Conservation (phyloP, 2,329 filamentous ascomycete species). For the Byssoonygena ceratinophila region DNA sequence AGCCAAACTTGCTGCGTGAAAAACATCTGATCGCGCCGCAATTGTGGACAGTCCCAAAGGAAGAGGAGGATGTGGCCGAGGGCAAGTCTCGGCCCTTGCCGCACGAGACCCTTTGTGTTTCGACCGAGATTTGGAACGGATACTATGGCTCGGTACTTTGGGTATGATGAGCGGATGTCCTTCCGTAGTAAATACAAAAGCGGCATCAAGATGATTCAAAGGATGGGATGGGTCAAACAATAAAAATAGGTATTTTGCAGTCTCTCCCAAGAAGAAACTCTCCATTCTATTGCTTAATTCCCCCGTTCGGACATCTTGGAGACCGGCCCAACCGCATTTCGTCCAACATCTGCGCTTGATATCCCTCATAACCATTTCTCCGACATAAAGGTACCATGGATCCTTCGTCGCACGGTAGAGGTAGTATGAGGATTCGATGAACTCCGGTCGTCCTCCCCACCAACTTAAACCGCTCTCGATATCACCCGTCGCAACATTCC, state of each 20-base stretch:
- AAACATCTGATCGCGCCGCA: slow-evolving; percentile 69
- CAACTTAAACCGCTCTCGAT: slow-evolving; percentile 81
- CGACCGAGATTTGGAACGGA: slow-evolving; percentile 19
- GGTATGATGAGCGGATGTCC: slow-evolving; percentile 87
- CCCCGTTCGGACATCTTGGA: slow-evolving; percentile 70
- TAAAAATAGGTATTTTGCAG: slow-evolving; percentile 87
- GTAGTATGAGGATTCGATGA: slow-evolving; percentile 93
- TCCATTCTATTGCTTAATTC: slow-evolving; percentile 94
- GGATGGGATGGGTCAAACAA: slow-evolving; percentile 80
- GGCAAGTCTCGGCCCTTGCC: slow-evolving; percentile 49
- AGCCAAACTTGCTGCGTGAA: slow-evolving; percentile 77
- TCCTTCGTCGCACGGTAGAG: slow-evolving; percentile 89
- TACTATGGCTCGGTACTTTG: slow-evolving; percentile 16
- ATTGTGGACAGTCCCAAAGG: slow-evolving; percentile 68
- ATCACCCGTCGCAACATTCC: slow-evolving; percentile 73
- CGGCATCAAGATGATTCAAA: slow-evolving; percentile 72
- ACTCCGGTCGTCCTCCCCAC: slow-evolving; percentile 94
- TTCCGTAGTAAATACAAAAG: slow-evolving; percentile 91
- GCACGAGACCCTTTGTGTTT: slow-evolving; percentile 9
- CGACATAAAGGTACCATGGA: slow-evolving; percentile 91
- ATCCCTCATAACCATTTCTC: slow-evolving; percentile 87
- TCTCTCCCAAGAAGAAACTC: slow-evolving; percentile 96
- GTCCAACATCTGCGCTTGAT: slow-evolving; percentile 83
- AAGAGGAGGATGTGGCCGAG: slow-evolving; percentile 47
- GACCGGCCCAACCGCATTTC: slow-evolving; percentile 82